These are phyloP conservation scores for Speleostelium caveatum DNA, from an alignment of 78 protist genomes.

Conservation along the genomic window DNA sequence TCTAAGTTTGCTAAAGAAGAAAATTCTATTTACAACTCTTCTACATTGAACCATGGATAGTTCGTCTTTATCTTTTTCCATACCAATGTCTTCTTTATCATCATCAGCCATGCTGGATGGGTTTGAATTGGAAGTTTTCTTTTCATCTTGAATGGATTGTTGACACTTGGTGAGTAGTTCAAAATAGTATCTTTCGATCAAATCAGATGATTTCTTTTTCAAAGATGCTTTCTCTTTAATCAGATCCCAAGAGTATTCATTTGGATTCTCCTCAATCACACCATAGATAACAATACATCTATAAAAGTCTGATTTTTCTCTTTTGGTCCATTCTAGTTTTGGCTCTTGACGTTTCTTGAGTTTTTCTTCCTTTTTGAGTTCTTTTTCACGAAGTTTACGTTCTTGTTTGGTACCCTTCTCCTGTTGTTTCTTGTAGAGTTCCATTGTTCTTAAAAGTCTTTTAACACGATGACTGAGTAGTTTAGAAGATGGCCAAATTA, in stretches of 20 bases:
- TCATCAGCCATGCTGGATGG: not conserved
- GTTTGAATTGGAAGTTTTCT: not conserved
- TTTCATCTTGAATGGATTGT: constrained; percentile 11
- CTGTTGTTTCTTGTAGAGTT: constrained; percentile 17
- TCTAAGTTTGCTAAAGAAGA: constrained; percentile 42
- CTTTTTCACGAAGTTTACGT: constrained; percentile 27
- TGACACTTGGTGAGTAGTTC: constrained; percentile 49
- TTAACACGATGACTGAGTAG: constrained; percentile 56
- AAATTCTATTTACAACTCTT: constrained; percentile 61
- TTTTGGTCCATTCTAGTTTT: constrained; percentile 70
- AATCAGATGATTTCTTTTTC: constrained; percentile 67
- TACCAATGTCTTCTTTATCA: constrained; percentile 19
- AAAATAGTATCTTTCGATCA: constrained; percentile 43
- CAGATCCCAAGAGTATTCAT: constrained; percentile 62
- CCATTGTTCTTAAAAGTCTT: constrained; percentile 52
- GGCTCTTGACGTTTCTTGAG: constrained; percentile 39
- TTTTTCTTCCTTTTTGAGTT: constrained; percentile 33
- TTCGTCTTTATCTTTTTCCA: constrained; percentile 18
- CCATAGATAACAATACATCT: constrained; percentile 50
- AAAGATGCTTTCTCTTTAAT: constrained; percentile 71
- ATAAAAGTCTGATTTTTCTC: constrained; percentile 74
- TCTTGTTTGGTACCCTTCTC: constrained; percentile 34
- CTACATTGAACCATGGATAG: constrained; percentile 69
- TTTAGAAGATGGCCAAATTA: constrained; percentile 77
- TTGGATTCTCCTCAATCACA: constrained; percentile 1